phyloP scores from a whole-genome alignment of 2,329 filamentous ascomycete species.

The Penicillium hesseltinei region DNA sequence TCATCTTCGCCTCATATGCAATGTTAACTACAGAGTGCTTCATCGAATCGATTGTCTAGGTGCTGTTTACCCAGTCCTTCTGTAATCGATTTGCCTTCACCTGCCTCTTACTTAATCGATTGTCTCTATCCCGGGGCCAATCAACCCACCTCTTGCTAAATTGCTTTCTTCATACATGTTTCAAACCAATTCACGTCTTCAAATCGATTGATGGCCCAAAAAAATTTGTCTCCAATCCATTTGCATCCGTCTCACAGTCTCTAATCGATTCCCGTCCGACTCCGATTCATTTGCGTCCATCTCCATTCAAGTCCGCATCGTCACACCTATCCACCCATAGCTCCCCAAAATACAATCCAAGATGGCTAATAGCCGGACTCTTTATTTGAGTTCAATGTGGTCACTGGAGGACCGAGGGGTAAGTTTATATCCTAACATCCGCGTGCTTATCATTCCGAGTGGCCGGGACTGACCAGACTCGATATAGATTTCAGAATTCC shows the following conservation, averaged over 20 bases:
- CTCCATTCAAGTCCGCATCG: background rate
- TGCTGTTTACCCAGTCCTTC: background rate
- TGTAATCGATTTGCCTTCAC: background rate
- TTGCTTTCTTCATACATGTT: background rate
- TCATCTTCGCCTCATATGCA: background rate
- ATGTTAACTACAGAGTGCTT: background rate
- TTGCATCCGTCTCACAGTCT: background rate
- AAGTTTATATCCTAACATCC: background rate
- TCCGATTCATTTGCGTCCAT: background rate
- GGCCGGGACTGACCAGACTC: background rate
- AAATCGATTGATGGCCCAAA: background rate
- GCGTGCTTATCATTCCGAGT: background rate
- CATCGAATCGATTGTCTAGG: background rate
- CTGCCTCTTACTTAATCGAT: background rate
- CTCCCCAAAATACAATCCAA: background rate
- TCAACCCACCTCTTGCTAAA: background rate
- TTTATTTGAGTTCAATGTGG: background rate
- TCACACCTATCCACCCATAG: background rate
- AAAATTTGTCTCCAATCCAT: background rate
- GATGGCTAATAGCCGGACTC: background rate
- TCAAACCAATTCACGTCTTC: no score
- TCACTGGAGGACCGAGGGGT: background rate
- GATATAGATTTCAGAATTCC: background rate
- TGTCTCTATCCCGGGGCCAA: background rate
- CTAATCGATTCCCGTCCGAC: background rate